These are phyloP conservation scores for Citrullus amarus DNA, from an alignment of 306 rosid genomes.

Conservation along the genomic window DNA sequence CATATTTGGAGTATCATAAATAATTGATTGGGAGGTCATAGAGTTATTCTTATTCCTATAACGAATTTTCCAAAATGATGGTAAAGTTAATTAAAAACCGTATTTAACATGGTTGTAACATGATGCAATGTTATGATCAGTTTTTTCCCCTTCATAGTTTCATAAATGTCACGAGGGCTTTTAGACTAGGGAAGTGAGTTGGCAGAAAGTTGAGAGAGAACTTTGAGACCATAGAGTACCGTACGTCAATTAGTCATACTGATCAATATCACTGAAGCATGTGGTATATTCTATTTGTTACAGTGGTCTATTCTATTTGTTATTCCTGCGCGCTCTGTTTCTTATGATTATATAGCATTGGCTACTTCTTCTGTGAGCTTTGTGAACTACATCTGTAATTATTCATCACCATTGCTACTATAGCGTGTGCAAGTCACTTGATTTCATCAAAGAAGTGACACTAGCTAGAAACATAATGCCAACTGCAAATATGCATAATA, in stretches of 20 bases:
- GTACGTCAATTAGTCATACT: background rate
- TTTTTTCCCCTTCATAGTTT: background rate
- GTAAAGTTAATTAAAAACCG: background rate
- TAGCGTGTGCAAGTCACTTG: background rate
- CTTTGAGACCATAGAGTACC: background rate
- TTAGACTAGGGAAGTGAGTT: background rate
- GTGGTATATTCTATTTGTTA: background rate
- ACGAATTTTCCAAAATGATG: background rate
- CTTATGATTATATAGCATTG: background rate
- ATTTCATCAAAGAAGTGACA: background rate
- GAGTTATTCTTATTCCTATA: background rate
- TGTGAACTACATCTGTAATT: background rate
- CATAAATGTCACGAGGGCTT: background rate
- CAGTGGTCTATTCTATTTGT: background rate
- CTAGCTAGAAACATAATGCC: background rate
- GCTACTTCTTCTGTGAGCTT: background rate
- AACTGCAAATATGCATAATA: background rate
- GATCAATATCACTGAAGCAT: background rate
- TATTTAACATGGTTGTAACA: background rate
- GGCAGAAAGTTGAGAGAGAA: background rate
- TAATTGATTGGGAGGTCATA: background rate
- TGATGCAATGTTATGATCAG: background rate
- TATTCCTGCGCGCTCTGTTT: background rate
- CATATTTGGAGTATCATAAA: background rate
- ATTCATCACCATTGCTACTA: background rate